Evolutionary conservation across 805 yeast species (phyloP).

Genomic region (Spathaspora boniae): DNA sequence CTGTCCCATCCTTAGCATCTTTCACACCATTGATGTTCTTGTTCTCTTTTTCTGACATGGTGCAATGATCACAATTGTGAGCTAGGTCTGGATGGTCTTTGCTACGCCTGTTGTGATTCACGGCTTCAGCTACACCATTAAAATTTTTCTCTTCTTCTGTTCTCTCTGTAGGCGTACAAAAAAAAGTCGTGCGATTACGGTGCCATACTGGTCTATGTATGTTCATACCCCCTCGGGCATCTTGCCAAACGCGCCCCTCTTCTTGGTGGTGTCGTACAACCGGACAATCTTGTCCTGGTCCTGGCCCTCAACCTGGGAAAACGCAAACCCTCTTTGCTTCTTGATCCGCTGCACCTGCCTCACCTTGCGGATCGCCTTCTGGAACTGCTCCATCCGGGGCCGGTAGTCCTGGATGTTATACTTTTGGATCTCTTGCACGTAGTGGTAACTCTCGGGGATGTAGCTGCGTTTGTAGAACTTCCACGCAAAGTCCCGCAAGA

Average conservation of each 20-base stretch:
- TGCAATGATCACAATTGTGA: background rate
- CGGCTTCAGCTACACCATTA: background rate
- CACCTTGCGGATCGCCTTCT: conserved; percentile 92
- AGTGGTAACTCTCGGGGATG: conserved; percentile 88
- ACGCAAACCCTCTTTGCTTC: conserved; percentile 97
- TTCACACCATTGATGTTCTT: background rate
- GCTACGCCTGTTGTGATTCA: background rate
- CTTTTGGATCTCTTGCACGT: conserved; percentile 95
- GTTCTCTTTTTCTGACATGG: conserved; percentile 5
- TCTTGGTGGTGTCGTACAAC: conserved; percentile 91
- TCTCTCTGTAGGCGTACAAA: background rate
- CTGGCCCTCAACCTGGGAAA: conserved; percentile 86
- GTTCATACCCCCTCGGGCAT: conserved; percentile 4
- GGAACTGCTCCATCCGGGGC: conserved; percentile 96
- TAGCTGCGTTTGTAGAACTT: conserved; percentile 91
- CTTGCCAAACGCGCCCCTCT: conserved; percentile 69
- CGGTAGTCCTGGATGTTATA: conserved; percentile 88
- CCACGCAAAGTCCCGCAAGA: conserved; percentile 88
- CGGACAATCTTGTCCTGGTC: conserved; percentile 90
- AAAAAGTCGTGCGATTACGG: background rate
- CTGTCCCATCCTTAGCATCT: conserved; percentile 1
- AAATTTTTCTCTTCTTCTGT: background rate
- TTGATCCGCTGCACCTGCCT: conserved; percentile 98
- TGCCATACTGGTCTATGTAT: background rate
- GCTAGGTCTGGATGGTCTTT: background rate